A percentile compares a stretch with the other conserved stretches of the same genome.
phyloP scores from a whole-genome alignment of 192 early-diverging fungal genomes.

The Coemansia sp. region DNA sequence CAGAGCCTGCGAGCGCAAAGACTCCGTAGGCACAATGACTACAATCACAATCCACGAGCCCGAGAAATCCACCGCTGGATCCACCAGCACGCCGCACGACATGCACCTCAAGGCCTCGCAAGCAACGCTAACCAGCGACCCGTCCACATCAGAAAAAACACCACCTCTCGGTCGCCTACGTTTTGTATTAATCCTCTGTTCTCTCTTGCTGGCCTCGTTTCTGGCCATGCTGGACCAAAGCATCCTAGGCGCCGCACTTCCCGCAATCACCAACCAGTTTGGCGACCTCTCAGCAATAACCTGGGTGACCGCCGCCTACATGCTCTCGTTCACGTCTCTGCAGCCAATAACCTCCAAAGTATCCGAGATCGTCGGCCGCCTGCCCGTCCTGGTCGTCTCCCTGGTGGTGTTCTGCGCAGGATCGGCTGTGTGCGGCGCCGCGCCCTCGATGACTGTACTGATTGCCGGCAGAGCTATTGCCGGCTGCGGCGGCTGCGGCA shows the following conservation, averaged over 20 bases:
- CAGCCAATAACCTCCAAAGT: conserved; percentile 72
- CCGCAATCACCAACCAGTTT: conserved; percentile 59
- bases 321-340: conserved; percentile 66
- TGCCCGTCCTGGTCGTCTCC: conserved; percentile 54
- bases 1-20: conserved; percentile 8
- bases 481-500: conserved; percentile 65
- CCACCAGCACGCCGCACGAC: not conserved
- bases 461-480: conserved; percentile 62
- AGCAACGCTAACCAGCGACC: conserved; percentile 24
- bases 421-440: conserved; percentile 53
- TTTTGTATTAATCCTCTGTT: conserved; percentile 22
- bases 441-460: conserved; percentile 59
- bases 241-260: conserved; percentile 64
- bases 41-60: conserved; percentile 7
- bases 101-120: conserved; percentile 16
- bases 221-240: conserved; percentile 65
- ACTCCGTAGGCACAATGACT: conserved; percentile 7
- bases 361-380: conserved; percentile 80
- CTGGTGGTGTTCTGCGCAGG: conserved; percentile 52
- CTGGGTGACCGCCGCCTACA: conserved; percentile 73
- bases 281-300: conserved; percentile 56
- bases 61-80: not conserved
- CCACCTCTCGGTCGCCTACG: conserved; percentile 14
- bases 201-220: conserved; percentile 51
- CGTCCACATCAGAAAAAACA: not conserved